phyloP scores from a whole-genome alignment of 2,329 filamentous ascomycete species.

The Neoascochyta sp. region DNA sequence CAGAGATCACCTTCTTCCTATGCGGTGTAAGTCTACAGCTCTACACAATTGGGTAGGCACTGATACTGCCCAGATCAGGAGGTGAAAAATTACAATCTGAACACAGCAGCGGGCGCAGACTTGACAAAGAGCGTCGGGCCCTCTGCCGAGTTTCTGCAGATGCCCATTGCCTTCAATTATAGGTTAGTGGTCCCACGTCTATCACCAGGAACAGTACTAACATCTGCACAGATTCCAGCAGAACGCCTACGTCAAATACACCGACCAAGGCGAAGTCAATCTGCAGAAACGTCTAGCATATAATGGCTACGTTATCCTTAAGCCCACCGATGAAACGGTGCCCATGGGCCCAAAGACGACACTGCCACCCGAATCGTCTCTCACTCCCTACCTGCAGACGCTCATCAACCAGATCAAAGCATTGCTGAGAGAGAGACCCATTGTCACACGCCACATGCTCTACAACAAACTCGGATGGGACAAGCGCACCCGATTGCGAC shows the following conservation, averaged over 20 bases:
- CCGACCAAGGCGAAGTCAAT: constrained; percentile 41
- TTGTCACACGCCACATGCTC: constrained; percentile 82
- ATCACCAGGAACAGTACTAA: constrained; percentile 1
- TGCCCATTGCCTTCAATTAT: constrained; percentile 67
- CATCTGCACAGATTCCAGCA: constrained; percentile 66
- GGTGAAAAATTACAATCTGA: constrained; percentile 59
- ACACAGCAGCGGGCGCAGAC: constrained; percentile 47
- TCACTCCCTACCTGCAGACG: constrained; percentile 58
- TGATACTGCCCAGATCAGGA: constrained; percentile 45
- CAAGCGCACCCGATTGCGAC: constrained; percentile 59
- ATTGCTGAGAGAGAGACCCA: constrained; percentile 69
- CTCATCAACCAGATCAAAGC: constrained; percentile 62
- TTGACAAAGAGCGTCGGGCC: constrained; percentile 69
- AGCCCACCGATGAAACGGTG: constrained; percentile 59
- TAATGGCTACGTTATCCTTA: constrained; percentile 47
- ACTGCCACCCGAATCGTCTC: constrained; percentile 48
- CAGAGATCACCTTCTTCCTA: constrained; percentile 65
- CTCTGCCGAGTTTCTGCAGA: constrained; percentile 73
- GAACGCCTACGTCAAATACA: constrained; percentile 69
- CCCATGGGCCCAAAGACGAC: constrained; percentile 60
- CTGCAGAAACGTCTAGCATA: constrained; percentile 25
- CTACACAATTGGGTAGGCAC: no score
- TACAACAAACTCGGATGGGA: constrained; percentile 64
- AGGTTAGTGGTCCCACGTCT: constrained; percentile 32
- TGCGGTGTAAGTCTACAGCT: constrained; percentile 56